Evolutionary conservation across 2,329 filamentous ascomycete species (phyloP), one percentile per base, ranked within the genome.

Genomic region (Septoria linicola): DNA sequence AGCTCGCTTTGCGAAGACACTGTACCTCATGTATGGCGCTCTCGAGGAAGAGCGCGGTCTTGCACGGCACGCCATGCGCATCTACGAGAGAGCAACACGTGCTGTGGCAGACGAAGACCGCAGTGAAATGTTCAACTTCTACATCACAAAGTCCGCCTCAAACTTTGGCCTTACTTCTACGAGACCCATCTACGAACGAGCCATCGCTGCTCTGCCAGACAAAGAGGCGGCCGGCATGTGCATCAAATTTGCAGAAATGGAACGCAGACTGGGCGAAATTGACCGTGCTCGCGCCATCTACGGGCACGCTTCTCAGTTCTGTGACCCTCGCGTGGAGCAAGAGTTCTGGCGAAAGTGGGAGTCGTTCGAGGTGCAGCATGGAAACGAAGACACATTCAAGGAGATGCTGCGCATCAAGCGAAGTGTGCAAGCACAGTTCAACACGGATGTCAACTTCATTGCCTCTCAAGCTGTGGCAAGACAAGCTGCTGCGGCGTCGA

Each of bases 361-460:
- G 71, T 80, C 84, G 48, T 99, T 99, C 70, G 95, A 99, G 72
- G 90, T 97, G 17, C 88, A 95, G 69, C 93, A 99, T 67, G 93
- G 93, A 59, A 99, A 99, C 72, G 95, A 99, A 70, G 93, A 99
- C 70, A 99, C 95, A 0, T 99, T 95, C 79, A 96, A 96, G 76
- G 93, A 99, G 70, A 99, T 99, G 93, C 78, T 97, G 57, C 85
- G 93, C 23, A 90, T 99, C 77, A 99, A 97, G 79, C 80, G 93
- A 68, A 96, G 89, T 71, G 93, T 99, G 10, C 90, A 96, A 71
- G 92, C 93, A 46, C 89, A 96, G 74, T 99, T 95, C 78, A 97
- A 97, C 67, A 99, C 95, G 37, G 93, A 99, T 66, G 92, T 99
- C 76, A 95, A 91, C 69, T 99, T 96, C 67, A 96, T 99, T 70